phyloP scores from a whole-genome alignment of 2,329 filamentous ascomycete genomes.

The Calonectria pseudoturangicola region DNA sequence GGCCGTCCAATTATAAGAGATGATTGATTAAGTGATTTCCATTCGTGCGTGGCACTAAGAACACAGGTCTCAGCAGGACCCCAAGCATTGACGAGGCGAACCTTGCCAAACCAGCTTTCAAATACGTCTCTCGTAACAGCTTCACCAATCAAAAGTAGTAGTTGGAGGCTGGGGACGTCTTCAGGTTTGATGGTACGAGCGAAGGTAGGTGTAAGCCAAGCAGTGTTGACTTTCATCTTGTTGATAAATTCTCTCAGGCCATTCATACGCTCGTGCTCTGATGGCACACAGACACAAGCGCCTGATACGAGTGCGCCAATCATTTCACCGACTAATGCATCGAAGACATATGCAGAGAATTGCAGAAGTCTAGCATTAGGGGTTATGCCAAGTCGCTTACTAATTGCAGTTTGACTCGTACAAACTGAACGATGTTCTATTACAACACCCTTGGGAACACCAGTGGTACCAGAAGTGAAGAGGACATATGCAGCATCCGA shows the following conservation, averaged over 20 bases:
- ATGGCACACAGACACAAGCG: conserved; percentile 28
- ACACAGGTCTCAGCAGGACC: conserved; percentile 39
- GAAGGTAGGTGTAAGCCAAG: conserved; percentile 11
- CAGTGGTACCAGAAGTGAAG: conserved; percentile 34
- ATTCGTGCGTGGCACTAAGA: conserved; percentile 36
- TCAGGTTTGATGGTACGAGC: conserved; percentile 16
- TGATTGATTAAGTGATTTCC: conserved; percentile 23
- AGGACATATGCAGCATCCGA: conserved; percentile 25
- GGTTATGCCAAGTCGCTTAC: conserved; percentile 18
- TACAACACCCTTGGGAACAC: conserved; percentile 50
- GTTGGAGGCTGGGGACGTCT: conserved; percentile 26
- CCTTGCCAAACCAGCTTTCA: conserved; percentile 26
- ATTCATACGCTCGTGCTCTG: conserved; percentile 25
- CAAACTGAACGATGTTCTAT: conserved; percentile 34
- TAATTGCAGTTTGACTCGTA: conserved; percentile 21
- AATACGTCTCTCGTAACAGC: conserved; percentile 38
- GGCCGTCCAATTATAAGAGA: conserved; percentile 33
- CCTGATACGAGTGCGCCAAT: conserved; percentile 9
- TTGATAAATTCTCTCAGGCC: conserved; percentile 20
- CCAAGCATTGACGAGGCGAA: conserved; percentile 40
- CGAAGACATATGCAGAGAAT: conserved; percentile 29
- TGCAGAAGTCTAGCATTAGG: conserved; percentile 15
- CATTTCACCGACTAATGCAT: conserved; percentile 23
- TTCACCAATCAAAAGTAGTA: conserved; percentile 34
- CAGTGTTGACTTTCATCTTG: conserved; percentile 5